Base-by-base conservation (phyloP, 192 early-diverging fungal genomes). In the Gigaspora rosea region DNA sequence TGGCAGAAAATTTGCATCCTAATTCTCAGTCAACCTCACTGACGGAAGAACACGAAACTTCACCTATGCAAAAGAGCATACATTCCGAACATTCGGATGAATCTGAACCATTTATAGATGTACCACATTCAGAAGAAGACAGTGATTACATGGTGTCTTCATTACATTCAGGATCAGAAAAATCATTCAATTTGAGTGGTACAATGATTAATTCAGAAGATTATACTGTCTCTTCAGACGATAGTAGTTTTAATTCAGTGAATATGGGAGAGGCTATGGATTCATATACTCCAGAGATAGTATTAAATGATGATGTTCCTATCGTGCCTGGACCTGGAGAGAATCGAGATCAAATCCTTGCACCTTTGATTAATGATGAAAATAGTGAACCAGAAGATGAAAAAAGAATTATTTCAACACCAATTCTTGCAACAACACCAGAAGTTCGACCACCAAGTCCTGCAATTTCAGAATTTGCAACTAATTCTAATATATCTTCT, bases 131-230 rank as follows among this genome's bases (percentile, higher is more conserved):
- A 46, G 67, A 69, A 50, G 66, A 69, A 49, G 66, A 69, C 48
- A 69, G 66, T 51, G 66, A 50, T 69, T 3, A 50, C 48, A 49
- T 69, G 66, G 66, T 69, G 18, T 69, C 66, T 50, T 69, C 66
- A 12, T 49, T 69, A 20, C 16, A 69, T 15, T 50, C 67, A 5
- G 67, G 20, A 13, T 69, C 67, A 13, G 67, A 69, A 50, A 69
- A 69, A 4, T 50, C 46, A 13, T 27, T 51, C 49, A 48, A 47
- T 11, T 27, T 50, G 47, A 13, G 20, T 32, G 36, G 15, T 69
- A 50, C 36, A 36, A 10, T 51, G 20, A 22, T 51, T 69, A 69
- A 11, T 27, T 8, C 64, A 16, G 35, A 32, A 32, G 67, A 69
- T 51, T 10, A 20, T 66, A n/a, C 18, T 48, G 41, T 35, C 10